Evolutionary conservation across 2,329 filamentous ascomycete species (phyloP), one percentile per base, ranked within the genome.

Genomic region (Calycina marina): DNA sequence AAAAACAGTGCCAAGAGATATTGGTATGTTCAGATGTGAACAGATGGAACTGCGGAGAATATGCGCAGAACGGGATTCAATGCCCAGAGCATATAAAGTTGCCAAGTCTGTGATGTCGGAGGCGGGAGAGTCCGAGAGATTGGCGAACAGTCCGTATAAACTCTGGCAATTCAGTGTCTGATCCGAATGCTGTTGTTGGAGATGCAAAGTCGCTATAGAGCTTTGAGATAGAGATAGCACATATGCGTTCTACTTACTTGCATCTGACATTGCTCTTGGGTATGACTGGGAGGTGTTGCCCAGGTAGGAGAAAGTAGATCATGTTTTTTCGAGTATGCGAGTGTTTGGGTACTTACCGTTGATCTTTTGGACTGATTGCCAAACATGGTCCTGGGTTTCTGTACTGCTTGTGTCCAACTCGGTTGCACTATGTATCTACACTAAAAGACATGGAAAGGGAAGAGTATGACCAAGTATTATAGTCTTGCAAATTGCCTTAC

Each of bases 221-320:
- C 13, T 20, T 14, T 4, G 42, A 38, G n/a, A 52, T 44, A 5
- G 45, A 40, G n/a, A 32, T 12, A 2, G 43, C 35, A 28, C 48
- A 54, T 3, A 43, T 30, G 6, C 32, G 31, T 30, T 43, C 42
- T 14, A 44, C 49, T 37, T 51, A 48, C 32, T 54, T 51, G 9
- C 51, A 37, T 25, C 44, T 49, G 5, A 54, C 45, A 14, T 52
- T 54, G 5, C 49, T 48, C 36, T 53, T 54, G 9, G 48, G 49
- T 4, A 48, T 52, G 3, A 51, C 42, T 12, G 50, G 50, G 14
- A 54, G 35, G 10, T 22, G 42, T 12, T 31, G 29, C 4, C 45
- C 49, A 29, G 32, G 12, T 1, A 42, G 40, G 4, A 54, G 38
- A 13, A 50, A 34, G 28, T 42, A 36, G 5, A 52, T 44, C 50